Percentiles rank a stretch among this genome's conserved stretches.
Evolutionary conservation across 805 yeast genomes (phyloP).

Genomic region (Candida verbasci): DNA sequence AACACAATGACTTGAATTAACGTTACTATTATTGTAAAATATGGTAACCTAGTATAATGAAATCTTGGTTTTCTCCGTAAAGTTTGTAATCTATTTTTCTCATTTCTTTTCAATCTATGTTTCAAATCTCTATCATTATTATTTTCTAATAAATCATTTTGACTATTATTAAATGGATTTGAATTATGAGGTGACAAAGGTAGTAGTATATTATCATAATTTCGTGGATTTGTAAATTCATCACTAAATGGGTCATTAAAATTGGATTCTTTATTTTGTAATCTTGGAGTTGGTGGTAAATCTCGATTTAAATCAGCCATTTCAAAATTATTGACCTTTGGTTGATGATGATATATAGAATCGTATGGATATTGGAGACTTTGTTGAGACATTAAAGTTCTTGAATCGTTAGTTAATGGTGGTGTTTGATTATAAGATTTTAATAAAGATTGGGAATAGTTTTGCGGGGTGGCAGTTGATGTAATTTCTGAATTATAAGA

Average conservation of each 20-base stretch:
- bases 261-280: background rate
- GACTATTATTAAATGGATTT: slow-evolving; percentile 7
- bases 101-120: slow-evolving; percentile 15
- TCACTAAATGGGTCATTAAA: slow-evolving; percentile 4
- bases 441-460: slow-evolving; percentile 1
- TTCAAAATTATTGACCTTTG: slow-evolving; percentile 7
- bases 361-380: slow-evolving; percentile 5
- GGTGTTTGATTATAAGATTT: background rate
- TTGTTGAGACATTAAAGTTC: slow-evolving; percentile 8
- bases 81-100: slow-evolving; percentile 20
- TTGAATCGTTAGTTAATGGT: slow-evolving; percentile 1
- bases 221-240: background rate
- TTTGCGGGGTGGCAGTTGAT: background rate
- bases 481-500: slow-evolving; percentile 2
- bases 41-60: slow-evolving; percentile 37
- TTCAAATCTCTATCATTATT: slow-evolving; percentile 14
- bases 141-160: slow-evolving; percentile 1
- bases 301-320: slow-evolving; percentile 7
- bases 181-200: slow-evolving; percentile 5
- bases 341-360: background rate
- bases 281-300: slow-evolving; percentile 7
- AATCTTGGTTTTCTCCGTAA: slow-evolving; percentile 25
- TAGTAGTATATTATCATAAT: slow-evolving; percentile 7
- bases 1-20: slow-evolving; percentile 51
- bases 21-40: slow-evolving; percentile 39